Base-by-base conservation (phyloP, 768 basidiomycete species). In the Termitomyces sp. region DNA sequence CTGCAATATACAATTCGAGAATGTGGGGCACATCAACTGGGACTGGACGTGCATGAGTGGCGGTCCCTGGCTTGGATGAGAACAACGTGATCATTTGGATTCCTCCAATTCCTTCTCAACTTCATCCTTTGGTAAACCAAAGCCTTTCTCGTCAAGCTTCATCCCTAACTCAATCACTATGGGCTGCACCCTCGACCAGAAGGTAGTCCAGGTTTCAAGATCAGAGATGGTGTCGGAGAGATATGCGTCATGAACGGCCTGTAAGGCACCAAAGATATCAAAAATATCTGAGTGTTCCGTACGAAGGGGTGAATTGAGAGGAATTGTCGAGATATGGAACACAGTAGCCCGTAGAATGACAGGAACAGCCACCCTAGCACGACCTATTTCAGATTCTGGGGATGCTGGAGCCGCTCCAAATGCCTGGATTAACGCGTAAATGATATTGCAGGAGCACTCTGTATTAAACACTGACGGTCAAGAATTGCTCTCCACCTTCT, bases 141-240 rank as follows among this genome's bases (percentile, higher is more conserved):
- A 66, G 22, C 66, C 67, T 18, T 53, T 56, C 46, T 68, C 62
- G 35, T 67, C 63, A 39, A 68, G 47, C 49, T 62, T 60, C 57
- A 58, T 57, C 0, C 59, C 60, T 39, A 67, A 43, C 12, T 59
- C 54, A 11, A 68, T 42, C 22, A 67, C 44, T 7, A 67, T 53
- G 4, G 67, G 67, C 40, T 67, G 66, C 2, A 59, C 57, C 36
- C 58, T 58, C 3, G 48, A 56, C 67, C 67, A 68, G 54, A 67
- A 67, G 11, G 48, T 52, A 16, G 48, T 46, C 65, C 63, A 65
- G 12, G 52, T 56, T 41, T 59, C 39, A 25, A 60, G 45, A 22
- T 54, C 56, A 5, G 46, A 31, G 32, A 52, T 49, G 20, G 38
- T 56, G 10, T 60, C 56, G 9, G 35, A 22, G 29, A 65, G 58